These are phyloP conservation scores for Penicillium salamii DNA, from an alignment of 495 filamentous ascomycete genomes.

Conservation along the genomic window DNA sequence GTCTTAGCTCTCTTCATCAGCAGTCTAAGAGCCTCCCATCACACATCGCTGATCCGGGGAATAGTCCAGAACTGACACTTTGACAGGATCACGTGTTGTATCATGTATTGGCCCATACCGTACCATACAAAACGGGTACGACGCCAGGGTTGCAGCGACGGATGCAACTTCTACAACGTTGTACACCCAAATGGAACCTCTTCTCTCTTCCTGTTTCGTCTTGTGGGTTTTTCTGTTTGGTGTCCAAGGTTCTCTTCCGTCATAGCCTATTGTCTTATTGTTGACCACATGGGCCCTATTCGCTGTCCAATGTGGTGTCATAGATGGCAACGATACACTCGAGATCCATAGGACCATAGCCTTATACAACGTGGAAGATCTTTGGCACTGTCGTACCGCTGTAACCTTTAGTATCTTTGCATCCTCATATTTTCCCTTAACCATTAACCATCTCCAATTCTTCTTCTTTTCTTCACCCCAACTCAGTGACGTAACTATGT, in stretches of 20 bases:
- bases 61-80: no score
- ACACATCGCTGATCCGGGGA: no score
- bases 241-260: background rate
- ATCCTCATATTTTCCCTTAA: constrained; percentile 1
- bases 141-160: constrained; percentile 32
- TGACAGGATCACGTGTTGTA: background rate
- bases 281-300: constrained; percentile 20
- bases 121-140: constrained; percentile 21
- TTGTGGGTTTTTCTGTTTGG: background rate
- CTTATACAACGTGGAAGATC: constrained; percentile 7
- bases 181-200: constrained; percentile 19
- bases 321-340: constrained; percentile 11
- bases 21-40: no score
- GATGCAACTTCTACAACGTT: constrained; percentile 32
- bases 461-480: background rate
- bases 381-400: constrained; percentile 25
- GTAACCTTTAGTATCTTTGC: constrained; percentile 16
- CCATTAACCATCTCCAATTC: background rate
- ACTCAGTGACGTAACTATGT: constrained; percentile 33
- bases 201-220: constrained; percentile 4
- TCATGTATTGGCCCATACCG: background rate
- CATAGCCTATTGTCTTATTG: background rate
- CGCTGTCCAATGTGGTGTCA: no score
- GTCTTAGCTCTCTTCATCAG: no score
- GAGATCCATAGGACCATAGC: constrained; percentile 5